Evolutionary conservation across 1,139 yeast species (phyloP).

Genomic region (Lodderomyces elongisporus): DNA sequence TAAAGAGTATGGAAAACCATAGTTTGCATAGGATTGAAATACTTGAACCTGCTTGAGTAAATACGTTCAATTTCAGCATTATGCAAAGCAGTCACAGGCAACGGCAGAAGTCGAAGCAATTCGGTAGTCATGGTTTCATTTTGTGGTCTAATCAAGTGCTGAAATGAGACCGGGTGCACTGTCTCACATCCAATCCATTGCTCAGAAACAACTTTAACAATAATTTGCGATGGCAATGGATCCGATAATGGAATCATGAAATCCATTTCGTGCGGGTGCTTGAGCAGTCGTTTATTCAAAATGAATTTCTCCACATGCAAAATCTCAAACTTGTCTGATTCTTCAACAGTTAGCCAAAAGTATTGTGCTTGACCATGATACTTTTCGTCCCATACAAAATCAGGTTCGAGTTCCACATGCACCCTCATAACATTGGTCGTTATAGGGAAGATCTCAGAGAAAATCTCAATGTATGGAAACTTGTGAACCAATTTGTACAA

Average conservation of each 20-base stretch:
- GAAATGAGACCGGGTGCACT: constrained; percentile 75
- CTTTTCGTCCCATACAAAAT: constrained; percentile 77
- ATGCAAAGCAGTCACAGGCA: constrained; percentile 79
- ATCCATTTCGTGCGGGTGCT: constrained; percentile 66
- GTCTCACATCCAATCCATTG: constrained; percentile 87
- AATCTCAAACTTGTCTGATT: constrained; percentile 67
- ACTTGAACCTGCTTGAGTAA: constrained; percentile 63
- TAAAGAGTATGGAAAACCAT: constrained; percentile 91
- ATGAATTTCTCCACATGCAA: constrained; percentile 81
- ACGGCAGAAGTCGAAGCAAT: constrained; percentile 73
- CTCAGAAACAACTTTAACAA: constrained; percentile 76
- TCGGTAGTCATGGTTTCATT: constrained; percentile 84
- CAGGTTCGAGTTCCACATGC: constrained; percentile 65
- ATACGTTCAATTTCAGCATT: constrained; percentile 62
- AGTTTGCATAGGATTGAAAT: constrained; percentile 98
- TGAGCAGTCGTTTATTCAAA: constrained; percentile 54
- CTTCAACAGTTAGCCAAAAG: constrained; percentile 92
- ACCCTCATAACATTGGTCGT: constrained; percentile 83
- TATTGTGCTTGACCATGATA: constrained; percentile 80
- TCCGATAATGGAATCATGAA: constrained; percentile 89
- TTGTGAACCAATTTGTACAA: constrained; percentile 58
- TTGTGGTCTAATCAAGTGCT: constrained; percentile 82
- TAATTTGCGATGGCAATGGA: constrained; percentile 84
- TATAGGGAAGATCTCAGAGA: constrained; percentile 86
- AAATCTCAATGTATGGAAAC: constrained; percentile 70